Evolutionary conservation across 1,284 basidiomycete genomes (phyloP), one percentile per base, ranked within the genome.

Genomic region (Malassezia equina): DNA sequence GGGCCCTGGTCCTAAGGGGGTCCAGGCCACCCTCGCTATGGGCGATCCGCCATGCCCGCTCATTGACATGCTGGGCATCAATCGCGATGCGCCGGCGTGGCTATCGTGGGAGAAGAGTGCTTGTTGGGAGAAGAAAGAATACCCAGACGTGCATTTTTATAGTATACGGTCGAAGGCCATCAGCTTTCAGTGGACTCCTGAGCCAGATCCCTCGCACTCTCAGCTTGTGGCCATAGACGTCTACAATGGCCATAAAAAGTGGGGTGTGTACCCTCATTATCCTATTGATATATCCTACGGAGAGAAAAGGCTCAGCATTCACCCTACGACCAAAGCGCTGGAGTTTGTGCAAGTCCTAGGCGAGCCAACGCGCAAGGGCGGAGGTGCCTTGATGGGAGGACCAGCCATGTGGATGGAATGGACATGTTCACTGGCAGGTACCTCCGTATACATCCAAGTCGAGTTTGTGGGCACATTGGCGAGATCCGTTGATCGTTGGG

Each of bases 341-440:
- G 41, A 55, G 1, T 19, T 55, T 9, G 52, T 55, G 17, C 19
- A 31, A n/a, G 27, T 19, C 13, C 17, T 55, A 6, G 52, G 52
- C 12, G 52, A 55, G 42, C 52, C 52, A 6, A 12, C 21, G n/a
- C 46, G 52, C 25, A 55, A 55, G 27, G 52, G 52, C 40, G 52
- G 52, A 9, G 47, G 46, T 17, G 46, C 45, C 21, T 21, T 48
- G 17, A 19, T 15, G 36, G 17, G 17, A 21, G 52, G 52, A 0
- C 52, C 52, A 2, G 52, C 47, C 11, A 31, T 46, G 40, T 55
- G 52, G 52, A 33, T 47, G 19, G 52, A 55, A 27, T 55, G 52
- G 52, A n/a, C n/a, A n/a, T n/a, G n/a, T n/a, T n/a, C n/a, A n/a
- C n/a, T n/a, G n/a, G n/a, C n/a, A n/a, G n/a, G n/a, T n/a, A n/a